Evolutionary conservation across 2,329 filamentous ascomycete species (phyloP).

Genomic region (Dissoconium aciculare): DNA sequence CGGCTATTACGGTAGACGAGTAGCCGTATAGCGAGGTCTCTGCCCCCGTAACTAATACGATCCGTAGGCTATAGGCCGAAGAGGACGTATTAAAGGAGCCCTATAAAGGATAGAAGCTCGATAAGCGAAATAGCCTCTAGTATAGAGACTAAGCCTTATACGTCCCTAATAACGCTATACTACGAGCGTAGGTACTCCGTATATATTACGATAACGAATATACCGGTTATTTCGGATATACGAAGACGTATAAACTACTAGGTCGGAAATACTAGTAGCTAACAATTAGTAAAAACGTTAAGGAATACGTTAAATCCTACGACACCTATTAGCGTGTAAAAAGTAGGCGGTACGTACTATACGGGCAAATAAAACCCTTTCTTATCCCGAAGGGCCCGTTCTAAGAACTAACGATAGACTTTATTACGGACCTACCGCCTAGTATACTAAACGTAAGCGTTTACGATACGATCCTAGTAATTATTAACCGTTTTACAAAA

Average conservation of each 20-base stretch:
- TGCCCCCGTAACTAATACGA: constrained; percentile 1
- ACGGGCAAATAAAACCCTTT: constrained; percentile 1
- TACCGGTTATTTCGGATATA: constrained; percentile 3
- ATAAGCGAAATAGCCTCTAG: not conserved
- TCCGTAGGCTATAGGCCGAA: constrained; percentile 3
- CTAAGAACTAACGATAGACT: constrained; percentile 5
- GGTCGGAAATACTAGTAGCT: not conserved
- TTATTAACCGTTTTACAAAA: constrained; percentile 16
- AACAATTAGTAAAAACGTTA: constrained; percentile 1
- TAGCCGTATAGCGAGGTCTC: constrained; percentile 2
- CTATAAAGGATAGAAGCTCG: constrained; percentile 2
- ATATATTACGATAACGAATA: constrained; percentile 4
- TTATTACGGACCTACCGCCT: constrained; percentile 5
- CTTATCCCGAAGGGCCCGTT: constrained; percentile 1
- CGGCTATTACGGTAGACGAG: constrained; percentile 4
- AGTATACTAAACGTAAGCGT: constrained; percentile 1
- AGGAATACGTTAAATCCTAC: constrained; percentile 3
- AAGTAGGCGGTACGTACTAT: not conserved
- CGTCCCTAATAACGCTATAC: constrained; percentile 1
- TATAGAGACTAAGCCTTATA: constrained; percentile 2
- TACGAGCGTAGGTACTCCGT: constrained; percentile 1
- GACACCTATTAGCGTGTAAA: not conserved
- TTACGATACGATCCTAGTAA: constrained; percentile 12
- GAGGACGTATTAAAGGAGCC: not conserved
- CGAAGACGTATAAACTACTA: constrained; percentile 2